These are phyloP conservation scores for Colletotrichum zoysiae DNA, from an alignment of 2,329 filamentous ascomycete species.

Conservation along the genomic window DNA sequence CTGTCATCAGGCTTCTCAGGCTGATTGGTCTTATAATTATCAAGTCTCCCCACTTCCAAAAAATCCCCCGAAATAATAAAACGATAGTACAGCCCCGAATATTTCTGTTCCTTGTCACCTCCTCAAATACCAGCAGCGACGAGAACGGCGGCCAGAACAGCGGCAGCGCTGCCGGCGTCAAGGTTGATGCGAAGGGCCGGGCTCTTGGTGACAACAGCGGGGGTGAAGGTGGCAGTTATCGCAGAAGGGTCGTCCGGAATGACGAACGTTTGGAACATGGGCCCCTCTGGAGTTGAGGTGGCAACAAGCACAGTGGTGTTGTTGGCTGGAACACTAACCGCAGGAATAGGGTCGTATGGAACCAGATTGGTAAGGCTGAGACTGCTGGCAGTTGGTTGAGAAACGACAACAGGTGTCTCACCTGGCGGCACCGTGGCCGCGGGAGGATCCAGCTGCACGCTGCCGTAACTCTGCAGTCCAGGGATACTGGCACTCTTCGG, in stretches of 20 bases:
- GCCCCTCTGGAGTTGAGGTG: slow-evolving; percentile 15
- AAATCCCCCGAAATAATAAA: slow-evolving; percentile 33
- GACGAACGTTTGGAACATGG: slow-evolving; percentile 31
- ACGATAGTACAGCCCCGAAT: not conserved
- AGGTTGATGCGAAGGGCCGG: slow-evolving; percentile 10
- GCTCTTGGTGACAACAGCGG: slow-evolving; percentile 33
- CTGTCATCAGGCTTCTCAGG: slow-evolving; percentile 1
- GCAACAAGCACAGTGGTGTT: slow-evolving; percentile 17
- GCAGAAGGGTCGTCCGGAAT: slow-evolving; percentile 23
- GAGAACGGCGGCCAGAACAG: slow-evolving; percentile 1
- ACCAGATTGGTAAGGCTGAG: slow-evolving; percentile 12
- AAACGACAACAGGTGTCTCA: not conserved
- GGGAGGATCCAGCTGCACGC: slow-evolving; percentile 12
- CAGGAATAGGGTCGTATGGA: slow-evolving; percentile 20
- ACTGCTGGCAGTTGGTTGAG: not conserved
- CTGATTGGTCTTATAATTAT: not conserved
- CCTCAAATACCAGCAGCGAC: slow-evolving; percentile 17
- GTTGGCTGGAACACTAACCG: slow-evolving; percentile 2
- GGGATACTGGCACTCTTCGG: slow-evolving; percentile 9
- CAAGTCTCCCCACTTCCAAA: slow-evolving; percentile 26
- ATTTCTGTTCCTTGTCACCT: not conserved
- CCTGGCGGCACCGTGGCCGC: slow-evolving; percentile 5
- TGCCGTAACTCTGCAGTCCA: slow-evolving; percentile 24
- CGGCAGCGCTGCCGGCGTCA: not conserved
- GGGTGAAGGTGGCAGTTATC: slow-evolving; percentile 8